Conservation (phyloP, 257 asterid genomes). For the Gynochthodes officinalis region DNA sequence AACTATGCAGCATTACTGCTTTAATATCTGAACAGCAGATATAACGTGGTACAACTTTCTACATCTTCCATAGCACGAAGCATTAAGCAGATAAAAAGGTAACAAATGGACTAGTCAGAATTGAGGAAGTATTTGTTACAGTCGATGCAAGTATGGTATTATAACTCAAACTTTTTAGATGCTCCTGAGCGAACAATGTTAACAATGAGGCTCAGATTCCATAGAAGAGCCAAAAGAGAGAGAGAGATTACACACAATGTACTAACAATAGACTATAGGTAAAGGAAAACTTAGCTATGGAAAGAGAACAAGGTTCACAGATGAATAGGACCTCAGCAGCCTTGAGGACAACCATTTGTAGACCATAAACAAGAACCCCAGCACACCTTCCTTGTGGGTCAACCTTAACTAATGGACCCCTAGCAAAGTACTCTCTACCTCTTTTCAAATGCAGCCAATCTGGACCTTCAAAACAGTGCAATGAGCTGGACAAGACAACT, state of each 20-base stretch:
- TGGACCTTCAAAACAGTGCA: constrained; percentile 99
- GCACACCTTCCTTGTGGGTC: constrained; percentile 96
- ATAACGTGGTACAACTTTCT: neutral
- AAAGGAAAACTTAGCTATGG: neutral
- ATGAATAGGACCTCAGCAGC: constrained; percentile 74
- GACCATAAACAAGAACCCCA: constrained; percentile 74
- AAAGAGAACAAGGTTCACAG: constrained; percentile 5
- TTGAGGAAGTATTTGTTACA: neutral
- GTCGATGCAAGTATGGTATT: neutral
- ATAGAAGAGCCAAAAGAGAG: neutral
- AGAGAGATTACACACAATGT: neutral
- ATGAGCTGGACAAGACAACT: constrained; percentile 59
- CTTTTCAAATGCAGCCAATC: constrained; percentile 86
- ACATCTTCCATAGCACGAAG: neutral
- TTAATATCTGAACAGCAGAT: neutral
- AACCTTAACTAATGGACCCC: constrained; percentile 85
- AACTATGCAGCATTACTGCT: neutral
- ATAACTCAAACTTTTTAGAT: neutral
- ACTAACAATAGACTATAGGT: neutral
- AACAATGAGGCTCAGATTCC: neutral
- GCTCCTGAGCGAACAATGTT: neutral
- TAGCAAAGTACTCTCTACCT: constrained; percentile 80
- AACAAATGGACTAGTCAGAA: neutral
- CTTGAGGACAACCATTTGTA: constrained; percentile 92
- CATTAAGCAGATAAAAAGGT: neutral